These are phyloP conservation scores for Aphanoascus verrucosus DNA, from an alignment of 2,329 filamentous ascomycete species.

Conservation along the genomic window DNA sequence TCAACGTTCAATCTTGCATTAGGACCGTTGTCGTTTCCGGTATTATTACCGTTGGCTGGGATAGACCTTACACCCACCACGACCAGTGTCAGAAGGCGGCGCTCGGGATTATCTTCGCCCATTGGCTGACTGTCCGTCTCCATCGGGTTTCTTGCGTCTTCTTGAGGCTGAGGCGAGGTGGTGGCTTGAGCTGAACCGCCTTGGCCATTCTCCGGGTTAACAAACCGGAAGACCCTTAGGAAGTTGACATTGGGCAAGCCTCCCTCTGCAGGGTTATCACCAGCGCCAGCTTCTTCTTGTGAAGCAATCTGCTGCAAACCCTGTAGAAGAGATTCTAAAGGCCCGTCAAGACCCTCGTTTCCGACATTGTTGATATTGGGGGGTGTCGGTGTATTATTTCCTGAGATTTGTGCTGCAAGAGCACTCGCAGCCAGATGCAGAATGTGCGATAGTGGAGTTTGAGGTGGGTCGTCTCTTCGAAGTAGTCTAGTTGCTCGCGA, in stretches of 20 bases:
- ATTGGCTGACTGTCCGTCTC: conserved; percentile 28
- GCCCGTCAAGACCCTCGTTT: conserved; percentile 49
- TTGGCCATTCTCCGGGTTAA: conserved; percentile 38
- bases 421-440: conserved; percentile 54
- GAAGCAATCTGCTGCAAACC: conserved; percentile 53
- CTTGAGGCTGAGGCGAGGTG: conserved; percentile 20
- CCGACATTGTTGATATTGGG: conserved; percentile 46
- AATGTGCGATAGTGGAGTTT: conserved; percentile 51
- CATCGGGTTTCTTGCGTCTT: conserved; percentile 26
- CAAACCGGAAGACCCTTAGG: conserved; percentile 58
- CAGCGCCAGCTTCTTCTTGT: conserved; percentile 27
- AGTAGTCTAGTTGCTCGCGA: conserved; percentile 44
- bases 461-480: conserved; percentile 51
- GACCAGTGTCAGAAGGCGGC: conserved; percentile 56
- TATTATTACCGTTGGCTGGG: conserved; percentile 42
- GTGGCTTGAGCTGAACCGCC: conserved; percentile 17
- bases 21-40: conserved; percentile 25
- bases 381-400: conserved; percentile 46
- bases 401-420: conserved; percentile 54
- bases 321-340: conserved; percentile 52
- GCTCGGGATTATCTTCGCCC: conserved; percentile 37
- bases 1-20: conserved; percentile 21
- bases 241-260: conserved; percentile 52
- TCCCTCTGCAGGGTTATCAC: conserved; percentile 28
- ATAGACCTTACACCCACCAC: conserved; percentile 60